Conservation (phyloP, 768 basidiomycete species). For the Gymnopilus junonius region DNA sequence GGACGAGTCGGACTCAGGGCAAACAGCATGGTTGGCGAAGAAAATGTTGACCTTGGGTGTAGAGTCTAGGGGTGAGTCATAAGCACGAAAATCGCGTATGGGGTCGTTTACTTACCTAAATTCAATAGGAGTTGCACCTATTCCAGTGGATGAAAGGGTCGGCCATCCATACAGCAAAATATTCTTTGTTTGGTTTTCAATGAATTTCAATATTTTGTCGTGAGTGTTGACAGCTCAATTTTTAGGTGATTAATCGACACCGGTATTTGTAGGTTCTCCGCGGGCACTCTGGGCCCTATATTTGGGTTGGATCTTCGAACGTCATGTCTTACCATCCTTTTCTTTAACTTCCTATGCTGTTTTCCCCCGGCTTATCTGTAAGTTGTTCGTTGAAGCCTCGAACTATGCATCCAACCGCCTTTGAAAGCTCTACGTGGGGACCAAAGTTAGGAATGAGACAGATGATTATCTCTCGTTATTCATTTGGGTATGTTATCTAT, state of each 20-base stretch:
- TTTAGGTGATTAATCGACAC: too few species aligned
- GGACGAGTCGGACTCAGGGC: neutral
- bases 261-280: constrained; percentile 52
- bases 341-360: constrained; percentile 68
- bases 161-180: constrained; percentile 68
- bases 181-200: constrained; percentile 80
- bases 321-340: constrained; percentile 65
- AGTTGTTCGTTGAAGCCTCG: constrained; percentile 1
- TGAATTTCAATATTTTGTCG: constrained; percentile 72
- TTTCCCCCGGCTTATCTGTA: constrained; percentile 67
- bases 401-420: neutral
- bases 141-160: constrained; percentile 55
- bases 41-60: constrained; percentile 12
- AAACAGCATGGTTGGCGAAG: constrained; percentile 4
- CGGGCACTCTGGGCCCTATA: constrained; percentile 68
- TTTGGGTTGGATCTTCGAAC: constrained; percentile 67
- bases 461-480: constrained; percentile 69
- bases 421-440: constrained; percentile 65
- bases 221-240: constrained; percentile 25
- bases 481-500: constrained; percentile 35
- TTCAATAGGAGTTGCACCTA: constrained; percentile 57
- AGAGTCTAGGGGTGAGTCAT: constrained; percentile 10
- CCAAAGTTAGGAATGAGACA: constrained; percentile 86
- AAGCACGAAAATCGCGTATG: neutral
- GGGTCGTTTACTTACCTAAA: neutral